These are phyloP conservation scores for Phytopythium sindhum DNA, from an alignment of 352 stramenopile genomes.

Conservation along the genomic window DNA sequence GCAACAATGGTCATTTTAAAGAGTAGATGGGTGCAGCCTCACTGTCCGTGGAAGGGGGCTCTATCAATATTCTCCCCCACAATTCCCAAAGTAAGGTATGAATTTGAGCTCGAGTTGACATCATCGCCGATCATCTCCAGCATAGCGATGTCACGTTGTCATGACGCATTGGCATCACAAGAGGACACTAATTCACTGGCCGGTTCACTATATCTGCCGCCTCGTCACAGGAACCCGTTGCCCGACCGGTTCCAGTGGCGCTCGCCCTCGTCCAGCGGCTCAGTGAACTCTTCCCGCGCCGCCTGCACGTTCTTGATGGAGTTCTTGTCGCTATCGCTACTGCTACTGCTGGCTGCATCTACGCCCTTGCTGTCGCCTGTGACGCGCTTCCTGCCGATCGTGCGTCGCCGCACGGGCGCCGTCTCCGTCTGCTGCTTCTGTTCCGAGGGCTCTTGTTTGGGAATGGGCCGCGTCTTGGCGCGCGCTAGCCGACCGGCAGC, in stretches of 20 bases:
- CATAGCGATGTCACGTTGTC: no score
- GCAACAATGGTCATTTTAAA: background rate
- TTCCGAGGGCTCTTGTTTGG: constrained; percentile 7
- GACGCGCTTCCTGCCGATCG: background rate
- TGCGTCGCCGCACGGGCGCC: background rate
- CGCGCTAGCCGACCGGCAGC: background rate
- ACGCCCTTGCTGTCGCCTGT: background rate
- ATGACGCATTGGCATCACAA: no score
- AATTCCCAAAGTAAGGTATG: no score
- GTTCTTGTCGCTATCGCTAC: background rate
- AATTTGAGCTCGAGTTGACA: background rate
- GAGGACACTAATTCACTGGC: no score
- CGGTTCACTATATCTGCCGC: background rate
- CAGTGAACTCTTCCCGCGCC: constrained; percentile 24
- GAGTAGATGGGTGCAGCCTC: background rate
- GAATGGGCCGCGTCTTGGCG: background rate
- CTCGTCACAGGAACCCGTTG: constrained; percentile 33
- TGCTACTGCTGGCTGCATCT: background rate
- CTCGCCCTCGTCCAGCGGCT: constrained; percentile 27
- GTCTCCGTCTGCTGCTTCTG: background rate
- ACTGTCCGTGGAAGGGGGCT: background rate
- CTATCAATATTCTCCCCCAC: no score
- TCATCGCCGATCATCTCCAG: background rate
- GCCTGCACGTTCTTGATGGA: background rate
- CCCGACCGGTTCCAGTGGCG: constrained; percentile 35